phyloP scores from a whole-genome alignment of 345 rosid genomes.

The Pugionium cornutum region DNA sequence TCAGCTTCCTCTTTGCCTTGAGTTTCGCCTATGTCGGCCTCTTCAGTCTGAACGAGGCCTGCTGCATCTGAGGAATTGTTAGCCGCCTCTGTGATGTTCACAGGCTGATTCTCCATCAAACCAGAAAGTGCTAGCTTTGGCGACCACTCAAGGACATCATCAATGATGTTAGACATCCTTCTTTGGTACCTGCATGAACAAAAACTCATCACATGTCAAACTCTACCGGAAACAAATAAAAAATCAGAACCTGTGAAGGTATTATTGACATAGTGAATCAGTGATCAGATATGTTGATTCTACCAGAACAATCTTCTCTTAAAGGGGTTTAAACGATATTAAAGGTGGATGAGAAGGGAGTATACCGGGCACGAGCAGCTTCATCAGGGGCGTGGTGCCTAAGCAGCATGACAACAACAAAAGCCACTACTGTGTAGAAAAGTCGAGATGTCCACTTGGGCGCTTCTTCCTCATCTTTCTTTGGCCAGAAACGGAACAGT shows the following conservation, averaged over 20 bases:
- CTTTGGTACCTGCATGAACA: slow-evolving; percentile 80
- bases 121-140: slow-evolving; percentile 93
- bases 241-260: no score
- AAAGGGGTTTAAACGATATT: no score
- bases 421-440: slow-evolving; percentile 75
- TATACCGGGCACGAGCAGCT: slow-evolving; percentile 96
- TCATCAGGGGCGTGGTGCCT: slow-evolving; percentile 99
- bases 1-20: slow-evolving; percentile 50
- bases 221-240: neutral
- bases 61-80: slow-evolving; percentile 52
- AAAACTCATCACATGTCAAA: slow-evolving; percentile 29
- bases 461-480: slow-evolving; percentile 92
- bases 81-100: slow-evolving; percentile 57
- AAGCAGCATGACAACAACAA: slow-evolving; percentile 72
- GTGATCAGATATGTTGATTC: no score
- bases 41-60: slow-evolving; percentile 43
- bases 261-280: no score
- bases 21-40: slow-evolving; percentile 40
- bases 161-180: slow-evolving; percentile 94
- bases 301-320: neutral
- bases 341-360: neutral
- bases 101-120: slow-evolving; percentile 94
- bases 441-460: slow-evolving; percentile 97
- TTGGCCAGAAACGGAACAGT: slow-evolving; percentile 96
- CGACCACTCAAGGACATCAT: slow-evolving; percentile 96